A percentile compares a stretch with the other conserved stretches of the same genome.
Evolutionary conservation across 73 alveolate species (phyloP).

Genomic region (Symbiodinium natans): DNA sequence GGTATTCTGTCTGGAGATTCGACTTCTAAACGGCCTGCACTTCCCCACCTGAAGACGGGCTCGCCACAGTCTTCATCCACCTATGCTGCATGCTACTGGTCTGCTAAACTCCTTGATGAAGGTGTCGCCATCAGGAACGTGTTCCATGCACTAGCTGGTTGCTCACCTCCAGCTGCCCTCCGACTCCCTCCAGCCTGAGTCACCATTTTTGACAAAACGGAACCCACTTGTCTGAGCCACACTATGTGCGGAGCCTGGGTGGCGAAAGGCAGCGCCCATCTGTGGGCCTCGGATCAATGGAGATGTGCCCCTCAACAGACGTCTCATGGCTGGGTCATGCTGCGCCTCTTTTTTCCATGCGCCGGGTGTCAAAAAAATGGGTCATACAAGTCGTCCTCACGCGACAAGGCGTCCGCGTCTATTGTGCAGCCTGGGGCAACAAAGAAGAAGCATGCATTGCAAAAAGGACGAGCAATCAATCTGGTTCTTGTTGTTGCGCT

Average conservation of each 20-base stretch:
- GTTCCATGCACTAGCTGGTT: background rate
- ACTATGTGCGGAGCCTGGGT: conserved; percentile 10
- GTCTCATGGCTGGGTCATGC: too few relatives aligned
- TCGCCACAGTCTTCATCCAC: conserved; percentile 41
- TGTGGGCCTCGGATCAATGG: conserved; percentile 77
- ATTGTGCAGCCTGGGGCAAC: conserved; percentile 60
- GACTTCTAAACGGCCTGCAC: too few relatives aligned
- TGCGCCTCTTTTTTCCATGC: too few relatives aligned
- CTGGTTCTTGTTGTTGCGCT: too few relatives aligned
- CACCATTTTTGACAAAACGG: background rate
- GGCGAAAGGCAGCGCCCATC: conserved; percentile 67
- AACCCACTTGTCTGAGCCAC: background rate
- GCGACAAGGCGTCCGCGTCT: too few relatives aligned
- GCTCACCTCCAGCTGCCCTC: conserved; percentile 52
- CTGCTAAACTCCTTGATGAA: too few relatives aligned
- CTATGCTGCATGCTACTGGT: too few relatives aligned
- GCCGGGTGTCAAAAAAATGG: too few relatives aligned
- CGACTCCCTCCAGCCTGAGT: background rate
- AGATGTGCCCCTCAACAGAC: too few relatives aligned
- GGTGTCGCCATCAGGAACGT: background rate
- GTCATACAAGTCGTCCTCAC: conserved; percentile 70
- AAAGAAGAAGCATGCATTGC: background rate
- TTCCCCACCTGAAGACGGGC: conserved; percentile 33
- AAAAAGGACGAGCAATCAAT: too few relatives aligned
- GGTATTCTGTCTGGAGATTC: too few relatives aligned